Evolutionary conservation across 805 yeast species (phyloP), one percentile per base, ranked within the genome.

Genomic region (Cyberlindnera galapagoensis): DNA sequence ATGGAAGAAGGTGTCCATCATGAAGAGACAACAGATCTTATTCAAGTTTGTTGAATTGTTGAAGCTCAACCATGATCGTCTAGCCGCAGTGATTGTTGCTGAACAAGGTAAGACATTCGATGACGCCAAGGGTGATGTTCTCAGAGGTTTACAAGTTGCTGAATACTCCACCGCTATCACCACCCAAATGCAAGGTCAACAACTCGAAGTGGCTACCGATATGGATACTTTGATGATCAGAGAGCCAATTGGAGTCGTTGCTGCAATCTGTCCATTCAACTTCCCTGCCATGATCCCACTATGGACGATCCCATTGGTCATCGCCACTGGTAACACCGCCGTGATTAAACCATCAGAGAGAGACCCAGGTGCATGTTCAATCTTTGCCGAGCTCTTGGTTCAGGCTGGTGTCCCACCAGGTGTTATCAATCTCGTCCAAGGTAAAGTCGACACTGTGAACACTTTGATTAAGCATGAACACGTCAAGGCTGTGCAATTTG

Each of bases 211-310:
- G 12, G 71, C 85, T 20, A 62, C 68, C 12, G 82, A 78, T 47
- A 80, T 80, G 87, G 86, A 80, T 53, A 80, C 88, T 19, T 68
- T 76, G 47, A 76, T 77, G 82, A 43, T 56, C 51, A 70, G 87
- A 43, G 80, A 74, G 52, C 85, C 85, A 10, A 55, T 79, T 35
- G 88, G 88, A 12, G 85, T 80, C 4, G 69, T 80, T 39, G 85
- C 78, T 7, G 80, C 86, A n/a, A 80, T 80, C 45, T 78, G 85
- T 45, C 88, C 88, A 4, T 80, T 80, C 62, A 80, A 80, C 57
- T 80, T 80, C 71, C 88, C 88, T 7, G 88, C 88, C 22, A 80
- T 80, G 88, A 82, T 80, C 42, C 74, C 74, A 7, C 56, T 71
- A 40, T 71, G 76, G 76, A 60, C 71, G 4, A 56, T 71, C 34